Base-by-base conservation (phyloP, 352 stramenopile genomes). In the Pythium inflatum region DNA sequence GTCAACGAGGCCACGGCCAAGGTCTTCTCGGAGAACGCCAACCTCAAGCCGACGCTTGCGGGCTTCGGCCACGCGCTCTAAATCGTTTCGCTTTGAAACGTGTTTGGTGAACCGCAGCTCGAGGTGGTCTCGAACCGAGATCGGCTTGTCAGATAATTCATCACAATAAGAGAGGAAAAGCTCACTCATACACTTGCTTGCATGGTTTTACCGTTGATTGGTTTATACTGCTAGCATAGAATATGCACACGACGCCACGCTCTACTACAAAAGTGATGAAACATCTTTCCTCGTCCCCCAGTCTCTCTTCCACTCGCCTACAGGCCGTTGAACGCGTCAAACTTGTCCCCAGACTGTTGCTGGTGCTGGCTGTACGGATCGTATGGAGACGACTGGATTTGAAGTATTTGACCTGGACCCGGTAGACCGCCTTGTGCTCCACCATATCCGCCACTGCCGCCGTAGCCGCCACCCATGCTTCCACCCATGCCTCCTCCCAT, bases 1-100 rank as follows among this genome's bases (percentile, higher is more conserved):
- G 78, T 86, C 57, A 80, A 76, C 68, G 87, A 93, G 60, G 83
- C 95, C 48, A 92, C 91, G 70, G 83, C 84, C 79, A 98, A 98
- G 89, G 96, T 97, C 41, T 90, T 84, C 66, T 60, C 81, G 71
- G 86, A 93, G 65, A 88, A 95, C 78, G 80, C 82, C 64, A 87
- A 92, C 76, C 84, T 95, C 77, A 93, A 93, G 83, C 88, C 88
- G 28, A 93, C 85, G 71, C 79, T 95, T 70, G 84, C 84, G 62
- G 87, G 87, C 74, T 95, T 79, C 68, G 88, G 88, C 73, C 77
- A 91, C 71, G 77, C 86, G 68, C 81, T 94, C 59, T 95, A 89
- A 86, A 49, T 60, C 33, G 68, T 66, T 66, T 50, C 41, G 20
- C 36, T 22, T 40, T 20, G 46, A n/a, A 56, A 48, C 25, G n/a